Conservation (phyloP, 148 eudicot species). For the Camellia lanceoleosa region DNA sequence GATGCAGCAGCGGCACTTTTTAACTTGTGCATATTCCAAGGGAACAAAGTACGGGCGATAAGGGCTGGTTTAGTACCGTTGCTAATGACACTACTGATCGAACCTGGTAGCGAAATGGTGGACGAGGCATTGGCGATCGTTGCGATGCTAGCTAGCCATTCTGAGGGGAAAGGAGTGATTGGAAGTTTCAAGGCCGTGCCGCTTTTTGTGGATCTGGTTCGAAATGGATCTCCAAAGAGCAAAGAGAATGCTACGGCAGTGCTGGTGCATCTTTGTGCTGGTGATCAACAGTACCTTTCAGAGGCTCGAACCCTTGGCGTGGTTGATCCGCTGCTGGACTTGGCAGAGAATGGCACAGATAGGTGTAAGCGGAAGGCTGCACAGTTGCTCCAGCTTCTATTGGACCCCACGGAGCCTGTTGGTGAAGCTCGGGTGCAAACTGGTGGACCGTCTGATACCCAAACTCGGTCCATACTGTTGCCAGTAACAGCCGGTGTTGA, state of each 20-base stretch:
- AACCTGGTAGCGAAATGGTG: constrained; percentile 14
- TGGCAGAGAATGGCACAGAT: constrained; percentile 15
- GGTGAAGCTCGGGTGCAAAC: not conserved
- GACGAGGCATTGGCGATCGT: constrained; percentile 18
- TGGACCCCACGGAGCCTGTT: not conserved
- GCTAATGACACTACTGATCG: constrained; percentile 9
- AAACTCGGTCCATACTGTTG: not conserved
- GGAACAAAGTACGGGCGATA: constrained; percentile 15
- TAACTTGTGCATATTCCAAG: constrained; percentile 19
- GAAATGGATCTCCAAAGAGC: constrained; percentile 10
- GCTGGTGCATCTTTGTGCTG: constrained; percentile 11
- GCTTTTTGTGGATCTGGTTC: constrained; percentile 11
- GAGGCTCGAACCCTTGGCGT: constrained; percentile 9
- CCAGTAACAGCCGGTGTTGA: not conserved
- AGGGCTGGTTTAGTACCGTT: constrained; percentile 17
- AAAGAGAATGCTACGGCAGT: constrained; percentile 19
- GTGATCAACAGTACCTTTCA: not conserved
- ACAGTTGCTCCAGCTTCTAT: constrained; percentile 10
- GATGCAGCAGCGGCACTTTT: constrained; percentile 15
- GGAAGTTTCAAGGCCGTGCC: constrained; percentile 4
- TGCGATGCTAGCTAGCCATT: constrained; percentile 18
- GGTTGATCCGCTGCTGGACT: constrained; percentile 6
- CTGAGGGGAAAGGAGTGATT: constrained; percentile 11
- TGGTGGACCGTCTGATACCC: not conserved
- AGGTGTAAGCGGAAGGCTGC: constrained; percentile 17